Percentiles rank a stretch among this genome's conserved stretches.
Evolutionary conservation across 371 early-diverging fungal species (phyloP).

Genomic region (Blakeslea trispora): DNA sequence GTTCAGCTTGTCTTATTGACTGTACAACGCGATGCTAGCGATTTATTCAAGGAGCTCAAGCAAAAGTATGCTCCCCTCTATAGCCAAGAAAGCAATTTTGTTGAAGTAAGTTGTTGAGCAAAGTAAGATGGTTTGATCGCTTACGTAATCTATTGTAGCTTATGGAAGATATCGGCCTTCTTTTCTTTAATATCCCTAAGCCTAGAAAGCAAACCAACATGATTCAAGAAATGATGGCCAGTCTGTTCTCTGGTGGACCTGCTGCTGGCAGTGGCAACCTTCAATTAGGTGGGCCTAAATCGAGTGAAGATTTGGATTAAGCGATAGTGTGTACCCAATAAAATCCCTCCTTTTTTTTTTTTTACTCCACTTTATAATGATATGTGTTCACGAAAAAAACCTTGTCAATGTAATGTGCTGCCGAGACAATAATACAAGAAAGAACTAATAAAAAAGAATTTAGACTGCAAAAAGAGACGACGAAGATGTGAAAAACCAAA

Average conservation of each 20-base stretch:
- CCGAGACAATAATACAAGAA: not conserved
- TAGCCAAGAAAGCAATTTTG: conserved; percentile 37
- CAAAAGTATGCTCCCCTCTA: conserved; percentile 58
- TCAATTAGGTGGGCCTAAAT: conserved; percentile 15
- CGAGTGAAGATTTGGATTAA: conserved; percentile 12
- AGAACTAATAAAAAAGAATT: too few species aligned
- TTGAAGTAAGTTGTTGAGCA: conserved; percentile 26
- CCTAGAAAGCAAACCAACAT: conserved; percentile 70
- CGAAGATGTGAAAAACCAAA: too few species aligned
- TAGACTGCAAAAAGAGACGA: too few species aligned
- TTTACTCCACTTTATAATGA: too few species aligned
- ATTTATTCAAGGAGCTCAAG: conserved; percentile 56
- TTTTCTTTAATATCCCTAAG: conserved; percentile 67
- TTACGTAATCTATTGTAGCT: conserved; percentile 28
- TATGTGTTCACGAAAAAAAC: too few species aligned
- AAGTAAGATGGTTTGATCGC: not conserved
- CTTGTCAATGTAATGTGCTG: too few species aligned
- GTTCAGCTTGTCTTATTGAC: conserved; percentile 67
- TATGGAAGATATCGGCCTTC: conserved; percentile 65
- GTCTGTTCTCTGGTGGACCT: conserved; percentile 57
- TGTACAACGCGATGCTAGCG: conserved; percentile 68
- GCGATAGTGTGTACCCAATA: not conserved
- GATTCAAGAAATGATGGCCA: conserved; percentile 73
- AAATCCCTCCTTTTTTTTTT: not conserved
- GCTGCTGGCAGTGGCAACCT: conserved; percentile 5